Conservation (phyloP, 2,329 filamentous ascomycete species). For the Clarireedia hainanense region DNA sequence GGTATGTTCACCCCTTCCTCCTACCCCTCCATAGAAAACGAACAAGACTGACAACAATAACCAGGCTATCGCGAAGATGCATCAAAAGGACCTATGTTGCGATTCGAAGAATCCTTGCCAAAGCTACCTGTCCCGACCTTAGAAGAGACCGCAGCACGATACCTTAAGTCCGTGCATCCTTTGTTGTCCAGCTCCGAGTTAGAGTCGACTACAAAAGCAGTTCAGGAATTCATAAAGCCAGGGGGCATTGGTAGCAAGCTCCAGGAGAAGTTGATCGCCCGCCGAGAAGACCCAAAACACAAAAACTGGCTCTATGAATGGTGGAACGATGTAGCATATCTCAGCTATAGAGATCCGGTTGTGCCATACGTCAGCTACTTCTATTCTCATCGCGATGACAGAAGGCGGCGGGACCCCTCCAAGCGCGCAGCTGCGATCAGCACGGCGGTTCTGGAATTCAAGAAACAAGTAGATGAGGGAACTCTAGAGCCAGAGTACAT, state of each 20-base stretch:
- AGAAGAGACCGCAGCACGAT: slow-evolving; percentile 72
- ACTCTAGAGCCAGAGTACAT: slow-evolving; percentile 95
- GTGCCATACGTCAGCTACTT: slow-evolving; percentile 99
- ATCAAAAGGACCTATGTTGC: slow-evolving; percentile 71
- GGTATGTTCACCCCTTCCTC: slow-evolving; percentile 31
- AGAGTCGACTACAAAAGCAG: slow-evolving; percentile 69
- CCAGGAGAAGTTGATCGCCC: slow-evolving; percentile 78
- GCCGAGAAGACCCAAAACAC: slow-evolving; percentile 67
- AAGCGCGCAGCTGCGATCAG: slow-evolving; percentile 90
- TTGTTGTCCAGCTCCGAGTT: slow-evolving; percentile 63
- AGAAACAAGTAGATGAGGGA: slow-evolving; percentile 77
- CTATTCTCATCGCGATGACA: slow-evolving; percentile 95
- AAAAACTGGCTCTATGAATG: slow-evolving; percentile 97
- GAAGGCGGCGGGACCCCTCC: slow-evolving; percentile 74
- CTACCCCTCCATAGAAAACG: background rate
- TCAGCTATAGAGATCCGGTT: slow-evolving; percentile 88
- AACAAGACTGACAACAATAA: slow-evolving; percentile 7
- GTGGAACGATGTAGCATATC: slow-evolving; percentile 96
- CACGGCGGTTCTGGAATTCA: slow-evolving; percentile 83
- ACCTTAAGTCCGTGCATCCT: slow-evolving; percentile 72
- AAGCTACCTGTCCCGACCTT: slow-evolving; percentile 72
- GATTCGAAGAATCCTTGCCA: slow-evolving; percentile 80
- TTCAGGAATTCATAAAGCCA: slow-evolving; percentile 82
- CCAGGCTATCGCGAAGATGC: slow-evolving; percentile 72
- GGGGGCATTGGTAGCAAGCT: slow-evolving; percentile 74